These are phyloP conservation scores for Pseudoperonospora humuli DNA, from an alignment of 352 stramenopile genomes.

Conservation along the genomic window DNA sequence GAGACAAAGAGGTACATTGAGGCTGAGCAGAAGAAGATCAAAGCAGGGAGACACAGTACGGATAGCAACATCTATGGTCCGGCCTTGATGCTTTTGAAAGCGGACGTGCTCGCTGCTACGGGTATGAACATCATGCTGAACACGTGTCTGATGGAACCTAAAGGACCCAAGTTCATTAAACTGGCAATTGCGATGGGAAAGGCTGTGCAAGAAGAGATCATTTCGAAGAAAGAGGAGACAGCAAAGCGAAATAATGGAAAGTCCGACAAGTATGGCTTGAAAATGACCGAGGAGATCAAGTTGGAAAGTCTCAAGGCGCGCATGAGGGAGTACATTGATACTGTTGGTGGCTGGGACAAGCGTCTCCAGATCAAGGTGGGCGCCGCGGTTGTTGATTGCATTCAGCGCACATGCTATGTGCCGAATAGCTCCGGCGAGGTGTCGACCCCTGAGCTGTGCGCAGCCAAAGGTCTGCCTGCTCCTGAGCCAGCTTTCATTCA, in stretches of 20 bases:
- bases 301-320: conserved; percentile 28
- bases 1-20: conserved; percentile 34
- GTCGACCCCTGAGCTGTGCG: conserved; percentile 27
- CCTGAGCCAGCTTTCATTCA: conserved; percentile 57
- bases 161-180: conserved; percentile 78
- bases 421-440: conserved; percentile 25
- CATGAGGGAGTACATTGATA: conserved; percentile 62
- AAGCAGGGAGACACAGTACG: conserved; percentile 40
- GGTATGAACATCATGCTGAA: conserved; percentile 71
- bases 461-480: conserved; percentile 16
- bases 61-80: conserved; percentile 73
- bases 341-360: conserved; percentile 80
- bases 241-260: conserved; percentile 20
- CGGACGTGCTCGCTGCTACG: conserved; percentile 46
- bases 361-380: conserved; percentile 86
- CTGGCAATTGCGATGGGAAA: conserved; percentile 67
- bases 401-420: conserved; percentile 77
- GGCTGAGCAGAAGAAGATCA: conserved; percentile 47
- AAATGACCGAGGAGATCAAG: conserved; percentile 22
- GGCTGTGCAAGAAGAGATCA: conserved; percentile 69
- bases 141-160: conserved; percentile 50
- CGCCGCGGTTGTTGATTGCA: conserved; percentile 65
- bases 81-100: conserved; percentile 47
- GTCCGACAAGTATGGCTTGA: conserved; percentile 24
- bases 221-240: conserved; percentile 37